These are phyloP conservation scores for Artemisia tridentata DNA, from an alignment of 129 eudicot genomes.

Conservation along the genomic window DNA sequence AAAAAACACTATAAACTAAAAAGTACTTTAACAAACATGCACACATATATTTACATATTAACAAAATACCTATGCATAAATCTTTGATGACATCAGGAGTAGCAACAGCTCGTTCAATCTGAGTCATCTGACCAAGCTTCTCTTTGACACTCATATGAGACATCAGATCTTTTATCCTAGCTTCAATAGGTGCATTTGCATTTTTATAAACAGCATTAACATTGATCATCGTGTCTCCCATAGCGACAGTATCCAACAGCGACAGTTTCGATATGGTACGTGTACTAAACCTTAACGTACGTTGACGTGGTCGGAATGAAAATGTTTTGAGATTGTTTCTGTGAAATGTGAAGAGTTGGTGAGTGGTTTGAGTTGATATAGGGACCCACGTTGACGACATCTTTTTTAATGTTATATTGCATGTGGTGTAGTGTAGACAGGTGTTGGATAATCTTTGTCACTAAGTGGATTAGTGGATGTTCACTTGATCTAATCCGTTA, in stretches of 20 bases:
- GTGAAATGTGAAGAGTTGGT: slow-evolving; percentile 6
- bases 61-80: slow-evolving; percentile 43
- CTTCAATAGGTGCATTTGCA: slow-evolving; percentile 58
- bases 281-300: no score
- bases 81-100: slow-evolving; percentile 53
- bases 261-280: neutral
- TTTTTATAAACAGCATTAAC: slow-evolving; percentile 44
- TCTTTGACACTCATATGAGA: slow-evolving; percentile 68
- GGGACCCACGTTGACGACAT: neutral
- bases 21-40: neutral
- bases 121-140: slow-evolving; percentile 87
- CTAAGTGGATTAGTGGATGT: no score
- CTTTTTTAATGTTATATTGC: neutral
- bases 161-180: slow-evolving; percentile 62
- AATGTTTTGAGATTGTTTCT: neutral
- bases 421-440: no score
- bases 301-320: neutral
- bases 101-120: slow-evolving; percentile 71
- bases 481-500: no score
- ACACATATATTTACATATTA: neutral
- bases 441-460: no score
- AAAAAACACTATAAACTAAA: no score
- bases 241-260: slow-evolving; percentile 1
- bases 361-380: neutral
- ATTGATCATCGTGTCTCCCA: slow-evolving; percentile 26